A percentile compares a stretch with the other conserved stretches of the same genome.
These are phyloP conservation scores for Cucurbita moschata DNA, from an alignment of 306 rosid genomes.

Conservation along the genomic window DNA sequence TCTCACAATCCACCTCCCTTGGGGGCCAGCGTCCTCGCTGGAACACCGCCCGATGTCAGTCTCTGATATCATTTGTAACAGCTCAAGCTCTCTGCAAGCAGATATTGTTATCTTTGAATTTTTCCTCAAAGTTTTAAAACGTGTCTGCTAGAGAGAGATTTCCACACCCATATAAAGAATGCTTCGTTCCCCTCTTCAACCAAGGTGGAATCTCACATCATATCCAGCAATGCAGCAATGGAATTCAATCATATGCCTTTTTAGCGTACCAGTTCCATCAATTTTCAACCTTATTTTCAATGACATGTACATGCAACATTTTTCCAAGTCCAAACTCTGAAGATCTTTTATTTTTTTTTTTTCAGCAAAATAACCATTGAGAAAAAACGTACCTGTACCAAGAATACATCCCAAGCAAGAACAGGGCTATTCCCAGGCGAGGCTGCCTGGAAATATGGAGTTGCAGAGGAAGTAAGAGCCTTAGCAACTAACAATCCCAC, in stretches of 20 bases:
- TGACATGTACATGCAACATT: neutral
- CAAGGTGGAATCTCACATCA: too few relatives aligned
- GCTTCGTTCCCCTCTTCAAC: too few relatives aligned
- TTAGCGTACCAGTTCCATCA: neutral
- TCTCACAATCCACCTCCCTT: too few relatives aligned
- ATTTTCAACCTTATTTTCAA: neutral
- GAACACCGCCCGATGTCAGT: too few relatives aligned
- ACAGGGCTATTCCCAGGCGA: conserved; percentile 87
- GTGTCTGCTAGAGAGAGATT: too few relatives aligned
- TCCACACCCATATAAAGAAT: too few relatives aligned
- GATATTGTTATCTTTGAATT: too few relatives aligned
- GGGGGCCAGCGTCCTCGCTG: too few relatives aligned
- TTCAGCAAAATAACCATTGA: neutral
- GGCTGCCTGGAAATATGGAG: conserved; percentile 69
- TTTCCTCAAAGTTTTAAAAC: too few relatives aligned
- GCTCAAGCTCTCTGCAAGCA: too few relatives aligned
- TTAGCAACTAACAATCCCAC: conserved; percentile 88
- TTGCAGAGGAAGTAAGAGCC: conserved; percentile 86
- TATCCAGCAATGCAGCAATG: neutral
- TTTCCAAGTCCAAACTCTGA: neutral
- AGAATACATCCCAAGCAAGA: conserved; percentile 86
- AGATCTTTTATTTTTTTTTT: neutral
- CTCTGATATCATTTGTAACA: too few relatives aligned
- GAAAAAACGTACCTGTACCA: conserved; percentile 63
- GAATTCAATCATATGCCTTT: neutral